Base-by-base conservation (phyloP, 345 rosid species). In the Eucalyptus regnans region DNA sequence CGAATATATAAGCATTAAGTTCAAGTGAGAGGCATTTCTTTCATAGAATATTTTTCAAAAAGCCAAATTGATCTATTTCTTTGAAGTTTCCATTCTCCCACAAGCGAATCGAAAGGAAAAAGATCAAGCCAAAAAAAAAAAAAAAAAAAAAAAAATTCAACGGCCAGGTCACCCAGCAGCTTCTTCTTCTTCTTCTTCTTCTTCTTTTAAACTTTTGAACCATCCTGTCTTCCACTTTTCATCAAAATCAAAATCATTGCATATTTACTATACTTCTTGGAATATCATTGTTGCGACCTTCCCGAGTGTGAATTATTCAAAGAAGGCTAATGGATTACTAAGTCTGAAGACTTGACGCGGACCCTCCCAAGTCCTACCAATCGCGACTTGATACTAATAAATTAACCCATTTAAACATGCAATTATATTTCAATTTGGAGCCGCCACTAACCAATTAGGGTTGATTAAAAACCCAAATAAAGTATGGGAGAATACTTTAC, bases 201-300 rank as follows among this genome's bases (percentile, higher is more conserved):
- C 33, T 33, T 33, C 33, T 33, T 58, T 25, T 60, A 11, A 3
- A 10, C 13, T 27, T 56, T 60, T 60, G 66, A 60, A 60, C 66
- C 66, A 60, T 60, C 14, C n/a, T 60, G 3, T 25, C 15, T 60
- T 27, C 6, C 66, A 60, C 31, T 60, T 60, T 25, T 60, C 66
- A 60, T 60, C 66, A 25, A 60, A 60, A 25, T 25, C 66, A 60
- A 60, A 11, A 60, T 25, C 66, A 58, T 60, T 60, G 14, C 66
- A 27, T 1, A 60, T 25, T 15, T 4, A 11, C 14, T 0, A 27
- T 10, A 3, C n/a, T 25, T 25, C 15, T 23, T 25, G 66, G n/a
- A 60, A 60, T 0, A 60, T 11, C 66, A 33, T 33, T 33, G 37
- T 33, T 33, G 37, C 37, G 37, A 33, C 37, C 37, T 33, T 33